Conservation (phyloP, 345 rosid genomes). For the Jatropha curcas region DNA sequence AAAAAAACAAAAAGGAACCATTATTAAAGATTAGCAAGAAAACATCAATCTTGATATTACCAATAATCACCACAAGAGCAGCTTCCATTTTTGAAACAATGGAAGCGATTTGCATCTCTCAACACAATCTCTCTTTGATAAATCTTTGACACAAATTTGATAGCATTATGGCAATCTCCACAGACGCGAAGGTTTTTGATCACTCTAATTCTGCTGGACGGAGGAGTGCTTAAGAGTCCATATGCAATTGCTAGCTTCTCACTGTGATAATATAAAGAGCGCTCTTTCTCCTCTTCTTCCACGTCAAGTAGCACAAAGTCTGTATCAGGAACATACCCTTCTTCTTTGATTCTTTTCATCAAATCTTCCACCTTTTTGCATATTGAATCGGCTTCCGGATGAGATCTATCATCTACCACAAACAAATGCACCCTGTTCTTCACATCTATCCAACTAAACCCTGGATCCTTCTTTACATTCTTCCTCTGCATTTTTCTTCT, state of each 20-base stretch:
- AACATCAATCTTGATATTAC: neutral
- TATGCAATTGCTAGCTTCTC: constrained; percentile 26
- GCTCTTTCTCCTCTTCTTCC: constrained; percentile 59
- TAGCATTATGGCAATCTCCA: constrained; percentile 14
- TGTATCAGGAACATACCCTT: constrained; percentile 51
- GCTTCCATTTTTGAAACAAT: constrained; percentile 36
- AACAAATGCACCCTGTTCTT: constrained; percentile 50
- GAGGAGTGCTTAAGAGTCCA: constrained; percentile 33
- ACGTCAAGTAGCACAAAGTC: constrained; percentile 50
- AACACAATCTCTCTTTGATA: constrained; percentile 43
- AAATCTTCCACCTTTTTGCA: constrained; percentile 38
- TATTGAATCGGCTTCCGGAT: constrained; percentile 40
- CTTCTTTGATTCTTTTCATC: constrained; percentile 49
- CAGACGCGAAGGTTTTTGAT: constrained; percentile 13
- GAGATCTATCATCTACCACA: constrained; percentile 52
- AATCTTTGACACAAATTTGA: constrained; percentile 42
- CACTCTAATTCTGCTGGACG: constrained; percentile 33
- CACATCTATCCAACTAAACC: constrained; percentile 64
- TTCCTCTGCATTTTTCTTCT: constrained; percentile 46
- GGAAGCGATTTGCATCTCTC: constrained; percentile 60
- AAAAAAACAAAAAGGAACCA: too few species aligned
- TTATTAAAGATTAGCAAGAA: neutral
- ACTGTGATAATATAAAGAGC: constrained; percentile 35
- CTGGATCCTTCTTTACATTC: constrained; percentile 58
- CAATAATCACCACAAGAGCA: constrained; percentile 14